phyloP scores from a whole-genome alignment of 2,329 filamentous ascomycete species.

The Arthrobotrys iridis region DNA sequence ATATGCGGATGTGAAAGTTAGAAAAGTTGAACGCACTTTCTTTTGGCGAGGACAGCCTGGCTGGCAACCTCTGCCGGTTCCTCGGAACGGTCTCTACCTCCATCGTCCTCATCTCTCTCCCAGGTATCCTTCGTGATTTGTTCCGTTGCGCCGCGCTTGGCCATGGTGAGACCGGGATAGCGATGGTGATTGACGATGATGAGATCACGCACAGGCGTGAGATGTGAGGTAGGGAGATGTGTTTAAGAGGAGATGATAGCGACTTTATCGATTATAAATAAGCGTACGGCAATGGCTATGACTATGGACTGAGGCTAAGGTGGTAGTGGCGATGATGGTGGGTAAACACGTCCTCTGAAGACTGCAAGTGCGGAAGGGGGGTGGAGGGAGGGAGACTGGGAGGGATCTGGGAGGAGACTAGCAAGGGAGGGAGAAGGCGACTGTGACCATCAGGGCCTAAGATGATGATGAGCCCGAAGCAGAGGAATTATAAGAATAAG shows the following conservation, averaged over 20 bases:
- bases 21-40: slow-evolving; percentile 27
- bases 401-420: no score
- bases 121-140: slow-evolving; percentile 53
- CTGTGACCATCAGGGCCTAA: no score
- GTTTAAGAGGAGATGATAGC: not conserved
- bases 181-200: not conserved
- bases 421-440: no score
- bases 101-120: slow-evolving; percentile 47
- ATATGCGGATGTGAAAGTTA: not conserved
- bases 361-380: not conserved
- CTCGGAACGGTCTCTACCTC: slow-evolving; percentile 42
- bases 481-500: no score
- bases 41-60: slow-evolving; percentile 35
- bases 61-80: slow-evolving; percentile 44
- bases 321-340: not conserved
- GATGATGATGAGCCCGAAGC: no score
- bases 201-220: not conserved
- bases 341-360: not conserved
- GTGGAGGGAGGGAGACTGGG: not conserved
- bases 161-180: slow-evolving; percentile 15
- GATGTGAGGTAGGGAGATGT: not conserved
- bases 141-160: slow-evolving; percentile 50
- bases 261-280: not conserved
- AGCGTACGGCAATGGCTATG: not conserved
- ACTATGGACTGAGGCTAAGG: no score